phyloP scores from a whole-genome alignment of 2,329 filamentous ascomycete genomes.

The Emergomyces orientalis region DNA sequence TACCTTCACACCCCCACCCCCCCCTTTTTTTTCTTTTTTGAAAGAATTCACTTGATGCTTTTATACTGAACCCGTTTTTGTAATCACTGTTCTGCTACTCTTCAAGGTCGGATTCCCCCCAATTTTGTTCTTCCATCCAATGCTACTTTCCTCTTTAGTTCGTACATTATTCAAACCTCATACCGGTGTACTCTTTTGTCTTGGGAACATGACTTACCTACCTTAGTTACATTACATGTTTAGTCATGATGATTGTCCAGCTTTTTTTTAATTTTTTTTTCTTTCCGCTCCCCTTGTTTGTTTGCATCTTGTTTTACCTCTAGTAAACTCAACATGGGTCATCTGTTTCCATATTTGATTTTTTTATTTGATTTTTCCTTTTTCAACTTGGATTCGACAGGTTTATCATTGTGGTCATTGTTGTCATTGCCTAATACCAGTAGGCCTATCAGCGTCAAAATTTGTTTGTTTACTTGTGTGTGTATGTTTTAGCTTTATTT shows the following conservation, averaged over 20 bases:
- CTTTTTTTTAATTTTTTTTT: not conserved
- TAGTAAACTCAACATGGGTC: not conserved
- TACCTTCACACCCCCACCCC: too few species aligned
- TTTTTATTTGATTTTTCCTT: not conserved
- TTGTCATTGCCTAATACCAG: too few species aligned
- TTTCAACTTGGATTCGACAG: not conserved
- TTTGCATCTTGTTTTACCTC: not conserved
- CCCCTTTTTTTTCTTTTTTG: not conserved
- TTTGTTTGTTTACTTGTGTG: not conserved
- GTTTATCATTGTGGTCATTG: slow-evolving; percentile 1
- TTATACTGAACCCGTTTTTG: not conserved
- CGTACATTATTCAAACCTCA: not conserved
- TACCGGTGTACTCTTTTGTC: not conserved
- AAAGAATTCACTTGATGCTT: not conserved
- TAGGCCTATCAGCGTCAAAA: not conserved
- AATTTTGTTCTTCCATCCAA: not conserved
- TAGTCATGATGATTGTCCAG: not conserved
- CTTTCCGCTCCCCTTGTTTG: not conserved
- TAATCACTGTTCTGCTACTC: not conserved
- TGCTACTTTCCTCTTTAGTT: not conserved
- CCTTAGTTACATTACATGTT: not conserved
- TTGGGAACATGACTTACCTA: not conserved
- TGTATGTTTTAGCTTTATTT: not conserved
- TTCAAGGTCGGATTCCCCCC: not conserved
- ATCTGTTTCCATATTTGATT: not conserved